Conservation (phyloP, 2,329 filamentous ascomycete species). For the Cladobotryum protrusum region DNA sequence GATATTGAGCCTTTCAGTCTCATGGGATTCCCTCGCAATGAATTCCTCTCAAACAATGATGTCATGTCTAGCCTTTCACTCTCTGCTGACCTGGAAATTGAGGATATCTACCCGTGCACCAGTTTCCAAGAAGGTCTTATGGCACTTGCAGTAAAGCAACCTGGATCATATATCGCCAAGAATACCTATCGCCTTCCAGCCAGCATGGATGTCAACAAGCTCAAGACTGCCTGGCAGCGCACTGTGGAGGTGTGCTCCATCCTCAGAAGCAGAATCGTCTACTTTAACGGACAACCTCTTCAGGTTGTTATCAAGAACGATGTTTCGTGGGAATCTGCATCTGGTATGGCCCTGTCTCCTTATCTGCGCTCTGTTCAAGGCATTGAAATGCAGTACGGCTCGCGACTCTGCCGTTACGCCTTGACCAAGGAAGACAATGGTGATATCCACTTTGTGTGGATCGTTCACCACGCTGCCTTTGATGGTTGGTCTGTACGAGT, state of each 20-base stretch:
- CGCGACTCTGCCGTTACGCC: slow-evolving; percentile 7
- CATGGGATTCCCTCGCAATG: not conserved
- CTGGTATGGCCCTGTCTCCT: too few relatives aligned
- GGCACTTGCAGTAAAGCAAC: slow-evolving; percentile 24
- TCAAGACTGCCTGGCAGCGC: slow-evolving; percentile 23
- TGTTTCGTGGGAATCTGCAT: too few relatives aligned
- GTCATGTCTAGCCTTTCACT: not conserved
- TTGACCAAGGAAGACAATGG: not conserved
- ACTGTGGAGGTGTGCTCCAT: slow-evolving; percentile 9
- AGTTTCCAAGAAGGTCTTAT: slow-evolving; percentile 18
- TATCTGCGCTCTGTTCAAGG: too few relatives aligned
- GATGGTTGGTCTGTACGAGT: slow-evolving; percentile 14
- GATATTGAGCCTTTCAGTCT: slow-evolving; percentile 1
- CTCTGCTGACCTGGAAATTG: slow-evolving; percentile 2
- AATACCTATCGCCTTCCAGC: slow-evolving; percentile 12
- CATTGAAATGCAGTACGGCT: slow-evolving; percentile 6
- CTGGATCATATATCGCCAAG: slow-evolving; percentile 27
- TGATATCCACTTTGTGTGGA: not conserved
- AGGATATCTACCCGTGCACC: slow-evolving; percentile 18
- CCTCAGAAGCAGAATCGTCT: slow-evolving; percentile 6
- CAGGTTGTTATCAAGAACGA: slow-evolving; percentile 4
- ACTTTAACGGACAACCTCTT: slow-evolving; percentile 1
- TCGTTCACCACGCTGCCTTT: slow-evolving; percentile 10
- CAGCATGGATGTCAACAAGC: slow-evolving; percentile 14
- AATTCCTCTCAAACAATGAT: not conserved